phyloP scores from a whole-genome alignment of 2,329 filamentous ascomycete species.

The Orbilia brochopaga region DNA sequence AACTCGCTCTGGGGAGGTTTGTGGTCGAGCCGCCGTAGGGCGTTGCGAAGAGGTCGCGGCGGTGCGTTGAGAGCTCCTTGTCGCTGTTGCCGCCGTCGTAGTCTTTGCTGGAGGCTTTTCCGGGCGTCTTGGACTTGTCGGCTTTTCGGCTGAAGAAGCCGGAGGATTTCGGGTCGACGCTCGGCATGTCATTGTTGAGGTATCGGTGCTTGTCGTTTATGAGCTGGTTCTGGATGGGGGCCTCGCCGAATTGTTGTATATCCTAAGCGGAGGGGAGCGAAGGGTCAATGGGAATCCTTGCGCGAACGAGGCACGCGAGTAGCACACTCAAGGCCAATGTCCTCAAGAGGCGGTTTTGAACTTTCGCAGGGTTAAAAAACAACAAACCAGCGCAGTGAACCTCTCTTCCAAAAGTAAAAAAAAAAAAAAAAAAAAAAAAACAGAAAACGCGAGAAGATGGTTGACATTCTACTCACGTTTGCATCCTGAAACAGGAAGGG shows the following conservation, averaged over 20 bases:
- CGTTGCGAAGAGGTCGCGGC: slow-evolving; percentile 39
- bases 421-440: slow-evolving; percentile 37
- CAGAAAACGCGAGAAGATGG: slow-evolving; percentile 54
- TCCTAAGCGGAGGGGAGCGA: slow-evolving; percentile 62
- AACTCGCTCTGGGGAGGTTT: slow-evolving; percentile 42
- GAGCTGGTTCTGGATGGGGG: slow-evolving; percentile 72
- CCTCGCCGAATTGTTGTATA: slow-evolving; percentile 77
- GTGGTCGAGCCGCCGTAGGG: slow-evolving; percentile 42
- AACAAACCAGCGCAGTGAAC: too few relatives aligned
- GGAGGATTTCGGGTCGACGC: slow-evolving; percentile 62
- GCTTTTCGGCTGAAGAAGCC: slow-evolving; percentile 70
- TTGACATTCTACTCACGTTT: slow-evolving; percentile 66
- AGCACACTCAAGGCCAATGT: too few relatives aligned
- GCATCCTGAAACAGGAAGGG: slow-evolving; percentile 95
- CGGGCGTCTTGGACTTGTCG: slow-evolving; percentile 65
- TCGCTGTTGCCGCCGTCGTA: slow-evolving; percentile 67
- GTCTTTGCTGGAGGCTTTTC: slow-evolving; percentile 68
- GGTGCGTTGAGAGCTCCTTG: slow-evolving; percentile 52
- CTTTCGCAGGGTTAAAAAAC: too few relatives aligned
- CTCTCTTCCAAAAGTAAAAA: too few relatives aligned
- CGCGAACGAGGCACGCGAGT: slow-evolving; percentile 22
- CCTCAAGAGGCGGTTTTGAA: too few relatives aligned
- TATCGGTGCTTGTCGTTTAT: slow-evolving; percentile 74
- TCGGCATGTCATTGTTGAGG: slow-evolving; percentile 60
- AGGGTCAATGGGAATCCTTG: slow-evolving; percentile 13